Evolutionary conservation across 1,284 basidiomycete species (phyloP), one percentile per base, ranked within the genome.

Genomic region (Cutaneotrichosporon mucoides): DNA sequence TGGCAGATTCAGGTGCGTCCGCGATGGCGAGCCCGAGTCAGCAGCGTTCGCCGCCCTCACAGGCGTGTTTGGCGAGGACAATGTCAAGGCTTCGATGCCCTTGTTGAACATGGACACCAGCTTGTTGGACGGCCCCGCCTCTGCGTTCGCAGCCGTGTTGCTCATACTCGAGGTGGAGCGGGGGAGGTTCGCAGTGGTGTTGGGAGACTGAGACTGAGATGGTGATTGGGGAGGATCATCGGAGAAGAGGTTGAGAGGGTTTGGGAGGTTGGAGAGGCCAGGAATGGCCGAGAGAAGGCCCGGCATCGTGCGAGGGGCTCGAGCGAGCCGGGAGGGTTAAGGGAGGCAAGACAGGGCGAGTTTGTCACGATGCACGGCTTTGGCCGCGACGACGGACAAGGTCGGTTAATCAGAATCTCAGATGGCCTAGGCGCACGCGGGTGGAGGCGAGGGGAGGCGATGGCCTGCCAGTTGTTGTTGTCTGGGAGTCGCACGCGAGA

Each of bases 241-340:
- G 24, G 54, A 47, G 57, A 73, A 68, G 48, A 71, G 50, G 57
- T 67, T 68, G 53, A 70, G 61, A 4, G 68, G 69, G 56, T 72
- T 73, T 16, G 71, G 64, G 16, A 62, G 57, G 52, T 51, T 67
- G 13, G 67, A 63, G 11, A 56, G 48, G 38, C 37, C 50, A 36
- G 56, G 56, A 38, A 54, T 50, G 47, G 40, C 46, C 24, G 47
- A 54, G 40, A 59, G 52, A 33, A 54, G 38, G 45, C 36, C 33
- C 6, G 45, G 45, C 56, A 50, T 46, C 36, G 45, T 53, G 50
- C 41, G 15, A 50, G 38, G 10, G 41, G 47, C 52, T 36, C 53
- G 44, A 38, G 43, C 43, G 35, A 54, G 52, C 11, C 42, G 8
- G 10, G 16, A 40, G 37, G n/a, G 49, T 24, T 24, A 24, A 24